A percentile compares a stretch with the other conserved stretches of the same genome.
Conservation (phyloP, 306 rosid genomes). For the Prunus mongolica region DNA sequence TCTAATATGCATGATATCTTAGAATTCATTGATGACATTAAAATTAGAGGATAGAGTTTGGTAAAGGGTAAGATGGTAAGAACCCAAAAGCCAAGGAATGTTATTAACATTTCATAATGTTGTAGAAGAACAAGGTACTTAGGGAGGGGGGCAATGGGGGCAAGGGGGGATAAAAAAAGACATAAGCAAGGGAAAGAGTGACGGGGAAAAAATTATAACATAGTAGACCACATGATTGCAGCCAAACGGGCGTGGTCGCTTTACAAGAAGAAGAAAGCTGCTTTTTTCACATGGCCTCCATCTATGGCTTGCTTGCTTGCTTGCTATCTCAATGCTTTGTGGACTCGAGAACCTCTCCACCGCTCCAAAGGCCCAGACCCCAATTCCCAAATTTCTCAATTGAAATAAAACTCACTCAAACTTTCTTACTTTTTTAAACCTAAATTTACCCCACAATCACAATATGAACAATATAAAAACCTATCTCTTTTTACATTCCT, state of each 20-base stretch:
- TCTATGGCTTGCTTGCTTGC: neutral
- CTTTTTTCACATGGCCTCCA: constrained; percentile 85
- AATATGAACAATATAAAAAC: constrained; percentile 8
- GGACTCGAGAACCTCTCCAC: constrained; percentile 41
- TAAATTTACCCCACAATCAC: neutral
- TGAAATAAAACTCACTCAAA: neutral
- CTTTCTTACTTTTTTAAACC: neutral
- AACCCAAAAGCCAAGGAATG: neutral
- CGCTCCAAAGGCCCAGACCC: constrained; percentile 34
- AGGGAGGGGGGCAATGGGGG: constrained; percentile 23
- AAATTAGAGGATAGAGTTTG: neutral
- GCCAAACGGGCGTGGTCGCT: constrained; percentile 93
- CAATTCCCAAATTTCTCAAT: constrained; percentile 16
- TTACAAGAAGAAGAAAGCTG: constrained; percentile 60
- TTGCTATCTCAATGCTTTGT: constrained; percentile 16
- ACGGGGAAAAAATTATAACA: constrained; percentile 43
- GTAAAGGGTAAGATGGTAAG: constrained; percentile 23
- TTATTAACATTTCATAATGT: neutral
- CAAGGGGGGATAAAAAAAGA: constrained; percentile 6
- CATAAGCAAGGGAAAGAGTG: constrained; percentile 24
- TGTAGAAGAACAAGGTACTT: constrained; percentile 37
- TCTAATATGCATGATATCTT: neutral
- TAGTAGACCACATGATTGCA: constrained; percentile 91
- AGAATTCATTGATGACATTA: too few species aligned
- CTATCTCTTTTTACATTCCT: constrained; percentile 20